These are phyloP conservation scores for Akanthomyces uredinophilus DNA, from an alignment of 2,329 filamentous ascomycete genomes.

Conservation along the genomic window DNA sequence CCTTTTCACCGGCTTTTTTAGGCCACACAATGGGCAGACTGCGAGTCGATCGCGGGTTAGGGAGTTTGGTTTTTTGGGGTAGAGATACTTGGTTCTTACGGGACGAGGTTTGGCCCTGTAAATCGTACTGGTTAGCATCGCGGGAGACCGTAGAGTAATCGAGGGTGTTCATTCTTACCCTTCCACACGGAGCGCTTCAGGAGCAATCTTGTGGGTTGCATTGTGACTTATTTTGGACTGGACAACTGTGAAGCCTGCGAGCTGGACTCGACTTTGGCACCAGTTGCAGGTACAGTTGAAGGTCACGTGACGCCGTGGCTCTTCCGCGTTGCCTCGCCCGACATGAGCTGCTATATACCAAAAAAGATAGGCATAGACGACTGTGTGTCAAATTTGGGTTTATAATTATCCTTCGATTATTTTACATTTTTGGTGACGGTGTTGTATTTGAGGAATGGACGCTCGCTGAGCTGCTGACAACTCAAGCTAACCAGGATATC, in stretches of 20 bases:
- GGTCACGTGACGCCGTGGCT: constrained; percentile 7
- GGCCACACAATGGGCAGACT: constrained; percentile 61
- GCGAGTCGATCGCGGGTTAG: constrained; percentile 16
- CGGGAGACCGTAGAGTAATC: not conserved
- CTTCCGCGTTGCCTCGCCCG: not conserved
- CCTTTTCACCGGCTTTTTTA: constrained; percentile 54
- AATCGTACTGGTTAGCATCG: not conserved
- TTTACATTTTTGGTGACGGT: no score
- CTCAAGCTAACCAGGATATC: no score
- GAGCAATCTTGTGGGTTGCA: constrained; percentile 65
- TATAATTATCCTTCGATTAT: no score
- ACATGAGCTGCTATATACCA: not conserved
- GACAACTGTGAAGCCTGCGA: not conserved
- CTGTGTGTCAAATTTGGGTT: no score
- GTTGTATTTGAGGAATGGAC: no score
- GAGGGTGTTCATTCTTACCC: constrained; percentile 45
- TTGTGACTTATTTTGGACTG: constrained; percentile 32
- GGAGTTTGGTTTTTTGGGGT: not conserved
- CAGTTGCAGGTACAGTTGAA: not conserved
- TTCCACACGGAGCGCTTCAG: constrained; percentile 83
- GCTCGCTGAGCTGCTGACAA: no score
- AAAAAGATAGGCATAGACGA: no score
- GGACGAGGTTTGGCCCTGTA: constrained; percentile 48
- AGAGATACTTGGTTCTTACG: constrained; percentile 34
- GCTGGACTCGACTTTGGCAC: not conserved